These are phyloP conservation scores for Bremia lactucae DNA, from an alignment of 352 stramenopile genomes.

Conservation along the genomic window DNA sequence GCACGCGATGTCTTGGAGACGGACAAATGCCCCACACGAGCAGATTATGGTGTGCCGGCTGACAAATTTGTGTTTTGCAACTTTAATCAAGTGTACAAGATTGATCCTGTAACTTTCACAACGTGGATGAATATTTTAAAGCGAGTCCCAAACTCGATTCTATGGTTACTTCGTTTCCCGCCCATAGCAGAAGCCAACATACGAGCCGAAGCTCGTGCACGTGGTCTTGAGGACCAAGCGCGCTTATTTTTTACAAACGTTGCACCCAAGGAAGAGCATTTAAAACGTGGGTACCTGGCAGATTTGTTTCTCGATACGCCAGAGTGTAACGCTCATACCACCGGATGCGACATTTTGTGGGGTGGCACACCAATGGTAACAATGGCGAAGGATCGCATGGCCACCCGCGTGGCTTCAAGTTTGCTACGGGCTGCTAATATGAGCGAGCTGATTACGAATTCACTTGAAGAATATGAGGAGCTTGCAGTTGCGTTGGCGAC, in stretches of 20 bases:
- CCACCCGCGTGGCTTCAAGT: slow-evolving; percentile 79
- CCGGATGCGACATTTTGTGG: slow-evolving; percentile 89
- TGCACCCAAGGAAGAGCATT: slow-evolving; percentile 83
- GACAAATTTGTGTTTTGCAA: slow-evolving; percentile 92
- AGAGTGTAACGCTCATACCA: slow-evolving; percentile 88
- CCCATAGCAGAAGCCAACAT: slow-evolving; percentile 81
- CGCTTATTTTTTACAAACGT: slow-evolving; percentile 82
- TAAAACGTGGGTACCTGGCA: slow-evolving; percentile 78
- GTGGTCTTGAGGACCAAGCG: slow-evolving; percentile 47
- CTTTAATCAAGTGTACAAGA: slow-evolving; percentile 94
- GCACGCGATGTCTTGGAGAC: slow-evolving; percentile 70
- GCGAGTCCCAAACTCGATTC: slow-evolving; percentile 81
- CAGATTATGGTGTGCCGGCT: slow-evolving; percentile 84
- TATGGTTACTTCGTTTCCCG: slow-evolving; percentile 88
- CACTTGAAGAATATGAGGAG: slow-evolving; percentile 86
- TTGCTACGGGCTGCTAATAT: slow-evolving; percentile 76
- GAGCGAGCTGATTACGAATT: slow-evolving; percentile 61
- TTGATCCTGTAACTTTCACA: slow-evolving; percentile 85
- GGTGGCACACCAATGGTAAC: slow-evolving; percentile 86
- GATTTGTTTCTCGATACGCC: slow-evolving; percentile 91
- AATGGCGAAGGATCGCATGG: slow-evolving; percentile 85
- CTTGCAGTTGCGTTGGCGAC: slow-evolving; percentile 81
- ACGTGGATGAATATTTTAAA: slow-evolving; percentile 91
- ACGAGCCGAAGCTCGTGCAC: slow-evolving; percentile 57
- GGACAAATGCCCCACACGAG: slow-evolving; percentile 61